A percentile compares a stretch with the other conserved stretches of the same genome.
Conservation (phyloP, 2,329 filamentous ascomycete genomes). For the Stagonosporopsis chrysanthemi region DNA sequence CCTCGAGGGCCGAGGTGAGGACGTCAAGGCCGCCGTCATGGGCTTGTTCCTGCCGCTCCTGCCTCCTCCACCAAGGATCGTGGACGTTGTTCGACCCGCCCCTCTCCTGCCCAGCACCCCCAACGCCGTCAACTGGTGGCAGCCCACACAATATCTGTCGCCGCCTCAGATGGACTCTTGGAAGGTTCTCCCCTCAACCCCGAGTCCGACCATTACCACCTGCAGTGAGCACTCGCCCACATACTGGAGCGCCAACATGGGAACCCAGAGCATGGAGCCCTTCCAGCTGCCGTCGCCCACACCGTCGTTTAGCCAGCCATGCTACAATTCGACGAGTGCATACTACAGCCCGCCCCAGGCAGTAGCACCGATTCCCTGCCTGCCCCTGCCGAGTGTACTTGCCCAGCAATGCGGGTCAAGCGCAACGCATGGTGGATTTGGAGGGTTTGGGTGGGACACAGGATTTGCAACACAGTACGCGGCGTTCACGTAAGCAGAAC, state of each 20-base stretch:
- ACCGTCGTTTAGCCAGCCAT: slow-evolving; percentile 80
- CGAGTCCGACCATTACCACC: slow-evolving; percentile 72
- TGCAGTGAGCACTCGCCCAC: slow-evolving; percentile 74
- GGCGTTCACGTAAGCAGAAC: slow-evolving; percentile 76
- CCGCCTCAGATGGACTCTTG: slow-evolving; percentile 82
- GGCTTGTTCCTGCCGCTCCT: slow-evolving; percentile 84
- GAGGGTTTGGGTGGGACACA: slow-evolving; percentile 84
- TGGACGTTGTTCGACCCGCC: slow-evolving; percentile 87
- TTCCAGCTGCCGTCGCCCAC: slow-evolving; percentile 77
- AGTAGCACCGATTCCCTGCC: slow-evolving; percentile 74
- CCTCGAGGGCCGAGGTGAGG: slow-evolving; percentile 87
- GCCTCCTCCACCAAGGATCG: slow-evolving; percentile 84
- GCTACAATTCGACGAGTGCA: slow-evolving; percentile 46
- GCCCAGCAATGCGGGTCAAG: slow-evolving; percentile 83
- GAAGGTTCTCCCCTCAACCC: slow-evolving; percentile 90
- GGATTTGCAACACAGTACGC: slow-evolving; percentile 77
- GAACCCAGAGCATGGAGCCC: slow-evolving; percentile 67
- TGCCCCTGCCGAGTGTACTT: slow-evolving; percentile 87
- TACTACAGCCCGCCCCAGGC: slow-evolving; percentile 84
- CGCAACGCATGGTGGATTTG: slow-evolving; percentile 67
- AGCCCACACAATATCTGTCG: slow-evolving; percentile 68
- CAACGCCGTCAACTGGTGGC: slow-evolving; percentile 79
- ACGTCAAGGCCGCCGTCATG: slow-evolving; percentile 88
- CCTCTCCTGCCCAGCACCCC: slow-evolving; percentile 86
- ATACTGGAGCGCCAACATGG: slow-evolving; percentile 76